Evolutionary conservation across 352 stramenopile genomes (phyloP), one percentile per base, ranked within the genome.

Genomic region (Pythium myriotylum): DNA sequence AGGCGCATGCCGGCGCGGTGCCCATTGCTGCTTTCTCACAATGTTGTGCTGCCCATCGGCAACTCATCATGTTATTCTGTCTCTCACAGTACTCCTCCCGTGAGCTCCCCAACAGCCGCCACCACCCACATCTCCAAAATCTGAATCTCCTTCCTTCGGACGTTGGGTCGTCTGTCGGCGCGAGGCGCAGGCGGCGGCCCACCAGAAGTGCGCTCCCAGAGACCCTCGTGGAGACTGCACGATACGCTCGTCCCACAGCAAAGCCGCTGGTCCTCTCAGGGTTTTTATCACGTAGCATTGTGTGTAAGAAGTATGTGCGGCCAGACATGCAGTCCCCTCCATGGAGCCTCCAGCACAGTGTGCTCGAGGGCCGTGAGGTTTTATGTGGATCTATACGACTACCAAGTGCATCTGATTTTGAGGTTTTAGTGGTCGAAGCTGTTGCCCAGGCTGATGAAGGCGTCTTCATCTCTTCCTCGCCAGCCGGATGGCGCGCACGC

Each of bases 281-380:
- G 82, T 91, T 91, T 91, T 91, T 89, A 88, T 88, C 82, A 84
- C 82, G 52, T 89, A 92, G 76, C 71, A 88, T 92, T 92, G 82
- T 80, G 82, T 85, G 69, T 86, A 81, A 89, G 72, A 92, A 92
- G 82, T 92, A 92, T 91, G 82, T 88, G 82, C 35, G 82, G 71
- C 82, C 82, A 89, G 41, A 89, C 82, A 91, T 27, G 40, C 45
- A n/a, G n/a, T n/a, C n/a, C n/a, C n/a, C n/a, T n/a, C n/a, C n/a
- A n/a, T n/a, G n/a, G n/a, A n/a, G n/a, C n/a, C n/a, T n/a, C n/a
- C n/a, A n/a, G n/a, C n/a, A n/a, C n/a, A n/a, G n/a, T n/a, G n/a
- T n/a, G n/a, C n/a, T n/a, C n/a, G n/a, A n/a, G 10, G 10, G 29
- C 29, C 29, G 10, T 35, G 29, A 35, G 29, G 29, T 35, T 35